Conservation (phyloP, 129 eudicot genomes). For the Smallanthus sonchifolius region DNA sequence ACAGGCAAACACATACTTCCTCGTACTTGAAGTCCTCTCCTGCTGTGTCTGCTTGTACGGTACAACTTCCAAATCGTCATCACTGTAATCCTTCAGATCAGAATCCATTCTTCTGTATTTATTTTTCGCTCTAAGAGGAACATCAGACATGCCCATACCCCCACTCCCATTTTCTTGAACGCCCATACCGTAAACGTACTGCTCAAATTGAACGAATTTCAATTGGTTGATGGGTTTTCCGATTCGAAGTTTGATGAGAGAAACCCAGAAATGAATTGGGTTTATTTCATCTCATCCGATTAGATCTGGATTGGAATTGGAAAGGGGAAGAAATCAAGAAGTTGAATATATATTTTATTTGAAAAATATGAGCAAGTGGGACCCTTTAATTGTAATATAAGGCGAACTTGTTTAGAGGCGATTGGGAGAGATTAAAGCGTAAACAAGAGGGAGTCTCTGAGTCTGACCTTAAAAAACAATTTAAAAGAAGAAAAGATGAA, state of each 20-base stretch:
- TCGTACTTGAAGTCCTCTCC: conserved; percentile 38
- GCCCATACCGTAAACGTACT: conserved; percentile 34
- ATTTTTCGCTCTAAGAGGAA: conserved; percentile 42
- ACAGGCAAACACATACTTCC: conserved; percentile 71
- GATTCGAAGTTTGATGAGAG: conserved; percentile 6
- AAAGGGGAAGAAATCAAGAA: conserved; percentile 31
- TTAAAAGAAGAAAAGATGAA: conserved; percentile 18
- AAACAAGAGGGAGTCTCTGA: no score
- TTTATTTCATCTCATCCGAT: conserved; percentile 22
- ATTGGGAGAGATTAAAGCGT: conserved; percentile 18
- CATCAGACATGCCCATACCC: conserved; percentile 32
- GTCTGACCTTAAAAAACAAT: conserved; percentile 5
- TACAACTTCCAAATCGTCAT: conserved; percentile 35
- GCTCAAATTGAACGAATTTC: not conserved
- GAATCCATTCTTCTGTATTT: conserved; percentile 72
- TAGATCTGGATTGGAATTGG: conserved; percentile 32
- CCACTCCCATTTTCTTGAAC: conserved; percentile 62
- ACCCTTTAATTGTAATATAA: conserved; percentile 26
- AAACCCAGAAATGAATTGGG: conserved; percentile 31
- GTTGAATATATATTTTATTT: conserved; percentile 22
- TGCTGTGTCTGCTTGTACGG: conserved; percentile 37
- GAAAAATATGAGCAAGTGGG: conserved; percentile 30
- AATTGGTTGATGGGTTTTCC: conserved; percentile 24
- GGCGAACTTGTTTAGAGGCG: not conserved
- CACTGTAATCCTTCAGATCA: conserved; percentile 31